A percentile compares a stretch with the other conserved stretches of the same genome.
Conservation (phyloP, 129 eudicot species). For the Deinandra increscens region DNA sequence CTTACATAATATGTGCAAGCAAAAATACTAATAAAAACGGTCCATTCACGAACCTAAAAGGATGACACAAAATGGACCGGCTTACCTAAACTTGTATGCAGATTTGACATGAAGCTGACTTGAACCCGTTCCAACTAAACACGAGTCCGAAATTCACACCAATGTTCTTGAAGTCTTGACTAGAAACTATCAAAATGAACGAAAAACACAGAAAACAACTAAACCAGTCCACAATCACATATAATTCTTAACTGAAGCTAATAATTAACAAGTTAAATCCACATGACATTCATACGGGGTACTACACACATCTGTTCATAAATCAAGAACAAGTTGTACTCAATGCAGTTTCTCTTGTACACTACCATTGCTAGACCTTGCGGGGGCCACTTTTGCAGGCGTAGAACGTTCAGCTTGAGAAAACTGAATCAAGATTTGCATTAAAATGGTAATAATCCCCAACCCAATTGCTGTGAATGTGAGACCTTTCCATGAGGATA, state of each 20-base stretch:
- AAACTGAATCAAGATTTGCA: conserved; percentile 80
- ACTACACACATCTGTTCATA: conserved; percentile 37
- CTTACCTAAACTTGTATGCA: too few species aligned
- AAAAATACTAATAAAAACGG: too few species aligned
- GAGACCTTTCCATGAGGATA: conserved; percentile 82
- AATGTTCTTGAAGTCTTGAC: too few species aligned
- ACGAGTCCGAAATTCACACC: too few species aligned
- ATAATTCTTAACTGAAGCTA: conserved; percentile 27
- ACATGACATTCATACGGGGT: conserved; percentile 5
- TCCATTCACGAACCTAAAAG: too few species aligned
- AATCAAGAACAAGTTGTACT: conserved; percentile 26
- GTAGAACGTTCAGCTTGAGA: conserved; percentile 83
- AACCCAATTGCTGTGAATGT: conserved; percentile 44
- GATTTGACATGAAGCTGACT: too few species aligned
- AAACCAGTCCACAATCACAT: conserved; percentile 1
- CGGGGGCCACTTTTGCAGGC: conserved; percentile 61
- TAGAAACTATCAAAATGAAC: not conserved
- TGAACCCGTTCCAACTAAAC: too few species aligned
- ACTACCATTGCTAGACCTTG: conserved; percentile 32
- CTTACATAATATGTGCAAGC: too few species aligned
- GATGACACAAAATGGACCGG: too few species aligned
- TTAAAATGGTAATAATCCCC: conserved; percentile 55
- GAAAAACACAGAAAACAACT: not conserved
- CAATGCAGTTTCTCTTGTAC: conserved; percentile 37
- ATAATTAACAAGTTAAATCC: conserved; percentile 23